These are phyloP conservation scores for Aspergillus leporis DNA, from an alignment of 495 filamentous ascomycete species.

Conservation along the genomic window DNA sequence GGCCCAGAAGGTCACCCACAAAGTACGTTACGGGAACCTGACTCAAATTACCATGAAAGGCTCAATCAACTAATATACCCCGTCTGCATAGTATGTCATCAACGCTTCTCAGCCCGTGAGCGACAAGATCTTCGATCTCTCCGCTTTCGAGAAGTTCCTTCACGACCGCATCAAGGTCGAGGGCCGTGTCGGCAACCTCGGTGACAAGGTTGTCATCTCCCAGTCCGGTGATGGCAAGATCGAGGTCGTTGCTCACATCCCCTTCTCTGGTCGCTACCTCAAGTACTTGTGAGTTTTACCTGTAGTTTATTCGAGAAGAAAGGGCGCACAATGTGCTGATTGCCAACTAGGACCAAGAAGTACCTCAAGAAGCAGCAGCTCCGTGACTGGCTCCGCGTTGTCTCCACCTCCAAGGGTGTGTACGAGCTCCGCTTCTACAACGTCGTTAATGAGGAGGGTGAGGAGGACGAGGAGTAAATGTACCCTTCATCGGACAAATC, in stretches of 20 bases:
- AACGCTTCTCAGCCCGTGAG: slow-evolving; percentile 94
- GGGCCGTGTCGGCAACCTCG: slow-evolving; percentile 95
- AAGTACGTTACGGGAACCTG: slow-evolving; percentile 45
- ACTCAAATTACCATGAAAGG: slow-evolving; percentile 6
- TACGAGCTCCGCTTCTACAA: slow-evolving; percentile 99
- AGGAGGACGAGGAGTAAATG: slow-evolving; percentile 96
- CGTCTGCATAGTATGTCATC: slow-evolving; percentile 82
- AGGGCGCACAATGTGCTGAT: neutral
- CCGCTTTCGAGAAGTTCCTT: slow-evolving; percentile 98
- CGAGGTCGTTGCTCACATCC: slow-evolving; percentile 94
- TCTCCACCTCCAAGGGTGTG: slow-evolving; percentile 92
- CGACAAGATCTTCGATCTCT: slow-evolving; percentile 99
- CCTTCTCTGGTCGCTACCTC: slow-evolving; percentile 97
- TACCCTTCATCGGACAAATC: slow-evolving; percentile 6
- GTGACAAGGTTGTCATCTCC: slow-evolving; percentile 87
- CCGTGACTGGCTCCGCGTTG: slow-evolving; percentile 98
- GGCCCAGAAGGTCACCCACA: slow-evolving; percentile 69
- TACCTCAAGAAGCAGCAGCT: slow-evolving; percentile 99
- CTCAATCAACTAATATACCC: slow-evolving; percentile 12
- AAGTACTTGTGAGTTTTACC: slow-evolving; percentile 88
- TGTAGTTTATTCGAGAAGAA: neutral
- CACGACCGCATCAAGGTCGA: slow-evolving; percentile 99
- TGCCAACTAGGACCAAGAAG: slow-evolving; percentile 85
- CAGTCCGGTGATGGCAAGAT: slow-evolving; percentile 93
- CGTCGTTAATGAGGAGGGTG: slow-evolving; percentile 94